Evolutionary conservation across 345 rosid genomes (phyloP).

Genomic region (Sonneratia caseolaris): DNA sequence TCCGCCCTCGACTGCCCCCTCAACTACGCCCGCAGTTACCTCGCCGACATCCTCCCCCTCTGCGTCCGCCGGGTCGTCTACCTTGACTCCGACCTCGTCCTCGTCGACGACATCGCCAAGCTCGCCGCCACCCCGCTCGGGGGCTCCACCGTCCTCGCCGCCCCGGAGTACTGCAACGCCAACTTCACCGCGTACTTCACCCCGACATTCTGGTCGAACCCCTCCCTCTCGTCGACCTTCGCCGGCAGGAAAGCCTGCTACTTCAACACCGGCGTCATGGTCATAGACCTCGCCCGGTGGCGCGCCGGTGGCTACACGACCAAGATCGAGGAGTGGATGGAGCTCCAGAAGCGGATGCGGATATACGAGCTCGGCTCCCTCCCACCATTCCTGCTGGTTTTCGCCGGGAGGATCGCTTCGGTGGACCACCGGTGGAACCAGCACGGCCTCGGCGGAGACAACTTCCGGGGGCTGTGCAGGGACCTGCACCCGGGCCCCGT

Average conservation of each 20-base stretch:
- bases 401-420: conserved; percentile 33
- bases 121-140: conserved; percentile 34
- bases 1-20: conserved; percentile 44
- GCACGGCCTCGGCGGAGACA: conserved; percentile 35
- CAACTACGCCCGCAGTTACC: conserved; percentile 41
- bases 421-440: conserved; percentile 50
- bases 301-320: conserved; percentile 30
- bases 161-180: conserved; percentile 41
- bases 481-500: conserved; percentile 26
- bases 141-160: conserved; percentile 25
- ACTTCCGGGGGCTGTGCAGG: conserved; percentile 23
- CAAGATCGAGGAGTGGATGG: conserved; percentile 47
- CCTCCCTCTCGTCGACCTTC: conserved; percentile 28
- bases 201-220: conserved; percentile 38
- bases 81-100: conserved; percentile 42
- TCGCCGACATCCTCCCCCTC: conserved; percentile 25
- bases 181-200: conserved; percentile 43
- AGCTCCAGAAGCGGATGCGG: conserved; percentile 37
- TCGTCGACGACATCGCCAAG: conserved; percentile 40
- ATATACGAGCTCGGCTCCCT: conserved; percentile 44
- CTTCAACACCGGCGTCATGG: conserved; percentile 50
- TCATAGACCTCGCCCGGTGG: conserved; percentile 40
- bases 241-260: conserved; percentile 29
- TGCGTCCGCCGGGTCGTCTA: conserved; percentile 40
- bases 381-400: conserved; percentile 40